These are phyloP conservation scores for Orbilia quercus DNA, from an alignment of 2,329 filamentous ascomycete species.

Conservation along the genomic window DNA sequence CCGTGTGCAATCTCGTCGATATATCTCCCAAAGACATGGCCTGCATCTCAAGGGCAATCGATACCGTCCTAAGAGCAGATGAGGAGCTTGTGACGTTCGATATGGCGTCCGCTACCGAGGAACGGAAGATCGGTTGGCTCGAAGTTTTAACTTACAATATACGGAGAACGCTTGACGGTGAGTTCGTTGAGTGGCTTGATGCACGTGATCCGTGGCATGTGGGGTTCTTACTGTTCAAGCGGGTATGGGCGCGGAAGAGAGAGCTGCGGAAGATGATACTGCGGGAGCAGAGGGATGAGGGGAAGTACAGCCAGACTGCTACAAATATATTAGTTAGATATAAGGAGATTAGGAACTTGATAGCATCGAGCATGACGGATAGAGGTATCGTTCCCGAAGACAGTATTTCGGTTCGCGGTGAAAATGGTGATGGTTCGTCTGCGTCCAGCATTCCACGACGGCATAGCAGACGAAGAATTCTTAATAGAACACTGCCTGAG, in stretches of 20 bases:
- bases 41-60: neutral
- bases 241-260: neutral
- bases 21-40: neutral
- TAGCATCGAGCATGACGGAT: too few relatives aligned
- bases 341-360: too few relatives aligned
- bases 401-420: too few relatives aligned
- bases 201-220: neutral
- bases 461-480: too few relatives aligned
- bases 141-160: neutral
- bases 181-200: neutral
- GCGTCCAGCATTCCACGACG: too few relatives aligned
- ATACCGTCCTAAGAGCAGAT: neutral
- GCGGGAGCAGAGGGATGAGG: neutral
- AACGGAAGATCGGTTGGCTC: neutral
- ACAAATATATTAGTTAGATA: neutral
- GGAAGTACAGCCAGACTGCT: neutral
- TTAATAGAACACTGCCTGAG: too few relatives aligned
- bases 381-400: too few relatives aligned
- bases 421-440: too few relatives aligned
- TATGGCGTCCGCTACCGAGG: neutral
- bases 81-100: neutral
- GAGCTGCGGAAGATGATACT: neutral
- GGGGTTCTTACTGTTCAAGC: neutral
- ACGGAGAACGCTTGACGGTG: neutral
- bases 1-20: neutral